These are phyloP conservation scores for Xylariaceae sp. DNA, from an alignment of 2,329 filamentous ascomycete genomes.

Conservation along the genomic window DNA sequence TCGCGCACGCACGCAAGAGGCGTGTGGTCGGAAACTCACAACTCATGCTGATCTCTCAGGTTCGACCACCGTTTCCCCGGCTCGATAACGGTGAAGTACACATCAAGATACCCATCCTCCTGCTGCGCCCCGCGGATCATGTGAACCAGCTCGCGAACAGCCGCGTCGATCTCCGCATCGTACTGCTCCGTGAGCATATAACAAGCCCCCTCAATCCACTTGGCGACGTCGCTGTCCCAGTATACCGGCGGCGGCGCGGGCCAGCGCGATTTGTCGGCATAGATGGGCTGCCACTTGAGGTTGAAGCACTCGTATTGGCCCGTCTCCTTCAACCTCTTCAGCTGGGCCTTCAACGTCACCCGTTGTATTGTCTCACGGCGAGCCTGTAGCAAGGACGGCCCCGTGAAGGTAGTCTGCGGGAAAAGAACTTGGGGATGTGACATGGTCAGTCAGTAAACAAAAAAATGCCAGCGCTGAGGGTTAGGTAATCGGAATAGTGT, in stretches of 20 bases:
- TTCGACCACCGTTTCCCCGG: conserved; percentile 52
- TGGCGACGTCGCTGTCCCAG: conserved; percentile 51
- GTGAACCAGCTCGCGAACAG: conserved; percentile 50
- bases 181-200: conserved; percentile 44
- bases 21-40: conserved; percentile 35
- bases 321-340: conserved; percentile 47
- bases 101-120: conserved; percentile 57
- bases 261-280: conserved; percentile 47
- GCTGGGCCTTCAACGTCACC: conserved; percentile 45
- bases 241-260: conserved; percentile 54
- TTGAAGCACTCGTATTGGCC: conserved; percentile 55
- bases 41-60: conserved; percentile 55
- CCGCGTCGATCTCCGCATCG: conserved; percentile 42
- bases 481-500: neutral
- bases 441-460: conserved; percentile 37
- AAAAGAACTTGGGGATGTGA: conserved; percentile 40
- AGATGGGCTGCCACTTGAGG: conserved; percentile 50
- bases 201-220: conserved; percentile 59
- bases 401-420: conserved; percentile 33
- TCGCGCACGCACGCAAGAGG: neutral
- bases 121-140: conserved; percentile 55
- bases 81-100: conserved; percentile 56
- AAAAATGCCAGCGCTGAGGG: neutral
- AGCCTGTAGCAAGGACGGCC: conserved; percentile 32
- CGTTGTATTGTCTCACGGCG: conserved; percentile 32